Percentiles rank a stretch among this genome's conserved stretches.
These are phyloP conservation scores for Garcia nutans DNA, from an alignment of 345 rosid species.

Conservation along the genomic window DNA sequence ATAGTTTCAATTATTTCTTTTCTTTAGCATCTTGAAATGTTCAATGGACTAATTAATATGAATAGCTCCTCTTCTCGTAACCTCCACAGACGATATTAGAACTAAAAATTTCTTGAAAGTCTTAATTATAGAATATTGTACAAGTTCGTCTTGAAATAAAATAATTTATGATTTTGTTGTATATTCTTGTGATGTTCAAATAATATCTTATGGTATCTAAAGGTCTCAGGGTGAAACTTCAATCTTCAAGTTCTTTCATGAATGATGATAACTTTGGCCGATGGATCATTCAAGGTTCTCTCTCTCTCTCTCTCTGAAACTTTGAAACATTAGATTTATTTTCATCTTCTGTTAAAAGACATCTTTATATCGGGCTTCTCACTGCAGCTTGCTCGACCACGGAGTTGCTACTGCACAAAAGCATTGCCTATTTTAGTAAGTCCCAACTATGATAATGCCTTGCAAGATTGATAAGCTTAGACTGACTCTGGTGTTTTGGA, in stretches of 20 bases:
- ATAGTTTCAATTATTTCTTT: no score
- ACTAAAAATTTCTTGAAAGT: no score
- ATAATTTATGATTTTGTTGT: not conserved
- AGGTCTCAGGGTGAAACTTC: conserved; percentile 9
- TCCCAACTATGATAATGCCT: not conserved
- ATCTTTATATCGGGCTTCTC: not conserved
- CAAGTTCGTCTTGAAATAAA: not conserved
- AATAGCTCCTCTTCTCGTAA: no score
- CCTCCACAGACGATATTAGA: no score
- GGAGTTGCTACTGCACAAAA: not conserved
- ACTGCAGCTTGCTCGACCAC: not conserved
- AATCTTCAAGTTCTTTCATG: not conserved
- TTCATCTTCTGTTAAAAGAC: no score
- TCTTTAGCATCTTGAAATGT: no score
- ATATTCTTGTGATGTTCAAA: not conserved
- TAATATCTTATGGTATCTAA: not conserved
- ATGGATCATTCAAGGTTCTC: conserved; percentile 7
- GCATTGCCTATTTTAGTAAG: not conserved
- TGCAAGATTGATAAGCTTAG: not conserved
- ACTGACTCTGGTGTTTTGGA: not conserved
- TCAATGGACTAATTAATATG: no score
- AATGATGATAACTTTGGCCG: not conserved
- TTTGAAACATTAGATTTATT: not conserved
- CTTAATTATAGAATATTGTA: no score
- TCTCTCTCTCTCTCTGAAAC: not conserved